These are phyloP conservation scores for Penicillium italicum DNA, from an alignment of 2,329 filamentous ascomycete species.

Conservation along the genomic window DNA sequence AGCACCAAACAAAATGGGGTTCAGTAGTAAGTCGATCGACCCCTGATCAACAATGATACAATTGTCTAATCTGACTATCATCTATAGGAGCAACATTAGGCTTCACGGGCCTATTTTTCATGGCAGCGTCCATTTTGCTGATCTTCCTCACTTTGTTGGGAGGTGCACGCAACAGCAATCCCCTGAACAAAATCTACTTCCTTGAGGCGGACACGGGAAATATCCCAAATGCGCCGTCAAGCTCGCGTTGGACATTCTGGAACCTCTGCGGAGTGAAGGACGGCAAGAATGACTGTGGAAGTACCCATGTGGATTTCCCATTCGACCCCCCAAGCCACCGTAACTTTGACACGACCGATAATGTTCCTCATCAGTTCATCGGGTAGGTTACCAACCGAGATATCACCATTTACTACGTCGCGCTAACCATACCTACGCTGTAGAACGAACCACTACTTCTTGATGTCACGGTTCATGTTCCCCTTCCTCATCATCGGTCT, in stretches of 20 bases:
- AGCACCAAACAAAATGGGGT: constrained; percentile 19
- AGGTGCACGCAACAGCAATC: constrained; percentile 53
- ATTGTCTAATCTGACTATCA: constrained; percentile 7
- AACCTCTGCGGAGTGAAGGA: constrained; percentile 66
- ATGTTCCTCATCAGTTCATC: constrained; percentile 54
- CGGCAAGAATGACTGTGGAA: constrained; percentile 61
- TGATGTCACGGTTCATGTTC: constrained; percentile 88
- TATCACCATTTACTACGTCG: neutral
- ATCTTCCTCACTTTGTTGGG: constrained; percentile 65
- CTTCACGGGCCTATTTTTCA: constrained; percentile 57
- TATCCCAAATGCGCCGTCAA: constrained; percentile 64
- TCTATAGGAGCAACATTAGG: constrained; percentile 53
- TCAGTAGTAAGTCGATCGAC: constrained; percentile 31
- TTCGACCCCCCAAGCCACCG: constrained; percentile 56
- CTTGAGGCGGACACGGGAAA: constrained; percentile 71
- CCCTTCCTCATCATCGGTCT: constrained; percentile 83
- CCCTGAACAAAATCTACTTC: constrained; percentile 77
- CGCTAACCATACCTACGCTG: constrained; percentile 17
- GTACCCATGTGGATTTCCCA: constrained; percentile 59
- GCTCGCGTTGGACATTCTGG: constrained; percentile 88
- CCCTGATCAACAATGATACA: neutral
- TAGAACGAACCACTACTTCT: constrained; percentile 66
- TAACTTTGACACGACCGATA: constrained; percentile 58
- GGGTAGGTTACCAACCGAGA: constrained; percentile 40
- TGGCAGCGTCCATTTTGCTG: constrained; percentile 59